Evolutionary conservation across 306 rosid genomes (phyloP), one percentile per base, ranked within the genome.

Genomic region (Dicorynia guianensis): DNA sequence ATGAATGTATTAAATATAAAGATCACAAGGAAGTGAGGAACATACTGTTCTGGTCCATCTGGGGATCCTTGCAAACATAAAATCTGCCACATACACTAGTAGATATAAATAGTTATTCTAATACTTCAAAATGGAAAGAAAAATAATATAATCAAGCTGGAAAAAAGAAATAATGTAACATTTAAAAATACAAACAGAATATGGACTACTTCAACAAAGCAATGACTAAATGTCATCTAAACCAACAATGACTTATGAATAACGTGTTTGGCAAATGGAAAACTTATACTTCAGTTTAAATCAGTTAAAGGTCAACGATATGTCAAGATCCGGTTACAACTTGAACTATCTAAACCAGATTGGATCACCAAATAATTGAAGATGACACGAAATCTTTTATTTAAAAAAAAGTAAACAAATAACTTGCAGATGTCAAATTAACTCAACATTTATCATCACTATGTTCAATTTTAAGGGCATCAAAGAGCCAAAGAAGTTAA

Each of bases 1-100:
- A 36, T 74, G 68, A 64, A 79, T 34, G 69, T 58, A 60, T 17
- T 47, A 74, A 67, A 80, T n/a, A 48, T 15, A 62, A 44, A 81
- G 49, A 80, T 56, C 13, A 42, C 58, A 63, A 76, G 56, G n/a
- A n/a, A n/a, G n/a, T n/a, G n/a, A n/a, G n/a, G 35, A 64, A 66
- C 88, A 47, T 87, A 95, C 97, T 92, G 97, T 81, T 90, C 97
- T 34, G 99, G 97, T 76, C 99, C 99, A 86, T 95, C 99, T 12
- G 96, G 74, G 49, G 97, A 84, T 71, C 97, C 99, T 68, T 89
- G 99, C 82, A 95, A 84, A 71, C 99, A 95, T 69, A 95, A 82
- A 84, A 89, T 92, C 99, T 90, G 97, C 80, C 54, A 42, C 82
- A 80, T 5, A 67, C n/a, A 76, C 82, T 65, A 80, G 76, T 46